Evolutionary conservation across 148 eudicot species (phyloP), one percentile per base, ranked within the genome.

Genomic region (Rhododendron simsii): DNA sequence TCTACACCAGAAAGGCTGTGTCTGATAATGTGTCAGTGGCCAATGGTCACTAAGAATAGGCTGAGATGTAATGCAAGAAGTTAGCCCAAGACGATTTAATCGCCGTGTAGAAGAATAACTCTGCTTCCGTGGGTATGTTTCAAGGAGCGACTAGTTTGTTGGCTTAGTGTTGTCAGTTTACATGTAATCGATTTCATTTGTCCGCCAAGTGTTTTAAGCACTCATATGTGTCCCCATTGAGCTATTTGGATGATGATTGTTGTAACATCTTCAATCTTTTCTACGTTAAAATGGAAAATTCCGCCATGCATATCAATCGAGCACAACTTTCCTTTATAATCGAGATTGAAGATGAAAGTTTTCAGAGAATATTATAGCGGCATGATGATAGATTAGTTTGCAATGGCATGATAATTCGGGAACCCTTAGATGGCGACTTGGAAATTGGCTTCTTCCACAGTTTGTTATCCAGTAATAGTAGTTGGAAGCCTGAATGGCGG

Each of bases 1-100:
- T 93, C 89, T 95, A 95, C 45, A 87, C 93, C 53, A 91, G 89
- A 93, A 93, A 92, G 90, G 84, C 91, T 0, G 81, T 73, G 1
- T 50, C n/a, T 18, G 87, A 81, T 79, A 92, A 90, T 37, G 90
- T 90, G 74, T 84, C 85, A 11, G 7, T 86, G 37, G 83, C 93
- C 65, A 93, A 93, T 81, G 93, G 98, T 84, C 93, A 91, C 84
- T 92, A 88, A 94, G 47, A 14, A 73, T 83, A 37, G 81, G 41
- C 20, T 26, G 55, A 47, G 13, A 83, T 20, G 44, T 18, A 13
- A 28, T 47, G 81, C 85, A 28, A 48, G 69, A 84, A 73, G 47
- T 39, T 57, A n/a, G 55, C 50, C 71, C 80, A 9, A 18, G 80
- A 37, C 26, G 30, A 41, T 26, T 26, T 28, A 28, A 44, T 78